Evolutionary conservation across 352 stramenopile species (phyloP).

Genomic region (Phytophthora pinifolia): DNA sequence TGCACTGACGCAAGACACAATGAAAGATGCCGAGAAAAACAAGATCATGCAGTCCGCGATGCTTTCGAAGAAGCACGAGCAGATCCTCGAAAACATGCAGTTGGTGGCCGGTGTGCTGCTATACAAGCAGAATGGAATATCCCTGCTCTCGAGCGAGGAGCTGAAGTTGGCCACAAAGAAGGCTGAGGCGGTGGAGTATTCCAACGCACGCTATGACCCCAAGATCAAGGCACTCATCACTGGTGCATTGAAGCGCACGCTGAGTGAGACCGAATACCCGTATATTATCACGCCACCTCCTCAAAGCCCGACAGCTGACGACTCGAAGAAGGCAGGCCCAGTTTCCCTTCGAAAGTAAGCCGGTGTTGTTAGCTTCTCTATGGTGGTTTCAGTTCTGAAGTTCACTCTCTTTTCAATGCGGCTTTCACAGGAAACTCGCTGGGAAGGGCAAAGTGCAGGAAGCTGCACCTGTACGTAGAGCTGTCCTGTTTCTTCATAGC

Average conservation of each 20-base stretch:
- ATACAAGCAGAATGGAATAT: conserved; percentile 75
- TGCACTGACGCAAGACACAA: conserved; percentile 90
- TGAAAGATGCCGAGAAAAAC: conserved; percentile 86
- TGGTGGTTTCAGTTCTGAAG: not conserved
- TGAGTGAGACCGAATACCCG: conserved; percentile 71
- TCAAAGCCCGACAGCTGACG: conserved; percentile 30
- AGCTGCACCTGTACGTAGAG: conserved; percentile 13
- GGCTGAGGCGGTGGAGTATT: conserved; percentile 68
- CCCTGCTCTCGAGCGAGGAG: conserved; percentile 50
- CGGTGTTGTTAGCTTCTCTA: not conserved
- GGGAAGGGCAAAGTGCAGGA: conserved; percentile 33
- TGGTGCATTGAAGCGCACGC: conserved; percentile 60
- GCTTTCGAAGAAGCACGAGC: conserved; percentile 70
- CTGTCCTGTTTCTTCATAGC: not conserved
- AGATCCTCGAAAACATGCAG: conserved; percentile 65
- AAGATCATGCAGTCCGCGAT: conserved; percentile 86
- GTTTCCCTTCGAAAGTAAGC: conserved; percentile 80
- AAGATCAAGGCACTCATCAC: conserved; percentile 65
- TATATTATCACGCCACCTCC: conserved; percentile 82
- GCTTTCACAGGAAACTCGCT: conserved; percentile 33
- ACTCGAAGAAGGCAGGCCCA: conserved; percentile 55
- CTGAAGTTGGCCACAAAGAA: conserved; percentile 71
- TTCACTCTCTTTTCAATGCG: conserved; percentile 3
- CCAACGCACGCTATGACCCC: conserved; percentile 76
- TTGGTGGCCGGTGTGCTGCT: conserved; percentile 47